phyloP scores from a whole-genome alignment of 2,329 filamentous ascomycete species.

The Talaromyces islandicus region DNA sequence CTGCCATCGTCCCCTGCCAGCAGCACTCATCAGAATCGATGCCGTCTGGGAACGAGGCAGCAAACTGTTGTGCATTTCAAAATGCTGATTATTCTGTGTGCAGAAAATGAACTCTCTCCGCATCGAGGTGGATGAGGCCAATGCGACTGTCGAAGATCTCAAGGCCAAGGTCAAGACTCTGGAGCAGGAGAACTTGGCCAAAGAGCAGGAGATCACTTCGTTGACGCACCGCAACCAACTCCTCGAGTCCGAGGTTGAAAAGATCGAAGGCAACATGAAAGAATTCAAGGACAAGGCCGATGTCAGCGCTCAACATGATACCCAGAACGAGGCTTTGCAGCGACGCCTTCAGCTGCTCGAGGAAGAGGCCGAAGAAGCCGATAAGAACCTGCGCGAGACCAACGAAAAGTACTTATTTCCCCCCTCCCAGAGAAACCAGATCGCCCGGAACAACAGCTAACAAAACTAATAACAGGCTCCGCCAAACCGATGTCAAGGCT shows the following conservation, averaged over 20 bases:
- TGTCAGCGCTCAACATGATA: constrained; percentile 74
- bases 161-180: constrained; percentile 79
- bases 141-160: constrained; percentile 78
- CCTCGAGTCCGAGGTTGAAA: constrained; percentile 86
- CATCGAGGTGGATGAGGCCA: constrained; percentile 82
- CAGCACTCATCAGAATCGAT: constrained; percentile 14
- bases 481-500: constrained; percentile 98
- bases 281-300: constrained; percentile 82
- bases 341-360: constrained; percentile 92
- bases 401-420: constrained; percentile 89
- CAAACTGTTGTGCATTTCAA: neutral
- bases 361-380: constrained; percentile 94
- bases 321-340: constrained; percentile 86
- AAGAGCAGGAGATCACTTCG: constrained; percentile 97
- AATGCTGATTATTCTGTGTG: constrained; percentile 13
- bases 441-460: constrained; percentile 12
- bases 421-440: neutral
- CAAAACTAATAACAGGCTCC: constrained; percentile 60
- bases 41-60: constrained; percentile 16
- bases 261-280: constrained; percentile 76
- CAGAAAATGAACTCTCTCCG: constrained; percentile 96
- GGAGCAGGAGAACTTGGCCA: constrained; percentile 90
- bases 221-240: constrained; percentile 91
- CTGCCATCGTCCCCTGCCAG: constrained; percentile 7
- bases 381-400: constrained; percentile 92